Evolutionary conservation across 2,329 filamentous ascomycete species (phyloP).

Genomic region (Fusarium tuaranense): DNA sequence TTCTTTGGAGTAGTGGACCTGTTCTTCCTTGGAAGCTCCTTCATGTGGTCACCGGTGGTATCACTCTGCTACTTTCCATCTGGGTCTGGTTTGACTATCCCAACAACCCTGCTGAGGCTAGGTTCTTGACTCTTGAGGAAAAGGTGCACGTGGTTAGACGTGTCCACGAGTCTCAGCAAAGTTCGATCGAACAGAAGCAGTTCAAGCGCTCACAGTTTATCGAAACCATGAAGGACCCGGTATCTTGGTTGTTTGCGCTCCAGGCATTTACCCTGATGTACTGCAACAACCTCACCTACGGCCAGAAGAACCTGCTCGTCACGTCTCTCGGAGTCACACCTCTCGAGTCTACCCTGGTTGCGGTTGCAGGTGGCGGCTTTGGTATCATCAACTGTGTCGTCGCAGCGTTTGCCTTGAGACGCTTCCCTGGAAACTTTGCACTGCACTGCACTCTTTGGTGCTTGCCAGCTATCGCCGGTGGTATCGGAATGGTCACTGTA

Average conservation of each 20-base stretch:
- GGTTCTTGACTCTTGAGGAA: slow-evolving; percentile 55
- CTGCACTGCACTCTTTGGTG: slow-evolving; percentile 45
- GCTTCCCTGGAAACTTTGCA: slow-evolving; percentile 47
- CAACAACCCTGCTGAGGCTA: slow-evolving; percentile 52
- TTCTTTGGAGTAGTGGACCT: slow-evolving; percentile 49
- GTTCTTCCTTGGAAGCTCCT: slow-evolving; percentile 54
- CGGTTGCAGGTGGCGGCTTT: slow-evolving; percentile 52
- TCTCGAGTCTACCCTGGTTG: slow-evolving; percentile 55
- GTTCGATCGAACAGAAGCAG: slow-evolving; percentile 53
- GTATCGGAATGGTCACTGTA: slow-evolving; percentile 44
- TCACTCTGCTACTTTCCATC: slow-evolving; percentile 50
- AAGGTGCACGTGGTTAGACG: slow-evolving; percentile 52
- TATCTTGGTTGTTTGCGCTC: slow-evolving; percentile 48
- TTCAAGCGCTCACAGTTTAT: slow-evolving; percentile 48
- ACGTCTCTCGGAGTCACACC: slow-evolving; percentile 50
- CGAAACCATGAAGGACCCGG: slow-evolving; percentile 45
- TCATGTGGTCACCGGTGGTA: slow-evolving; percentile 52
- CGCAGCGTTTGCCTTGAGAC: slow-evolving; percentile 45
- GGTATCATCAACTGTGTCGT: slow-evolving; percentile 47
- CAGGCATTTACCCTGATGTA: slow-evolving; percentile 50
- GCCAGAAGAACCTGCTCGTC: slow-evolving; percentile 53
- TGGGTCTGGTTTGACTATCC: slow-evolving; percentile 53
- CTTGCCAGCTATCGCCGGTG: slow-evolving; percentile 40
- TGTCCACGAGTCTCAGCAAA: slow-evolving; percentile 49
- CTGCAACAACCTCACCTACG: slow-evolving; percentile 54